phyloP scores from a whole-genome alignment of 2,329 filamentous ascomycete species.

The Elsinoe australis region DNA sequence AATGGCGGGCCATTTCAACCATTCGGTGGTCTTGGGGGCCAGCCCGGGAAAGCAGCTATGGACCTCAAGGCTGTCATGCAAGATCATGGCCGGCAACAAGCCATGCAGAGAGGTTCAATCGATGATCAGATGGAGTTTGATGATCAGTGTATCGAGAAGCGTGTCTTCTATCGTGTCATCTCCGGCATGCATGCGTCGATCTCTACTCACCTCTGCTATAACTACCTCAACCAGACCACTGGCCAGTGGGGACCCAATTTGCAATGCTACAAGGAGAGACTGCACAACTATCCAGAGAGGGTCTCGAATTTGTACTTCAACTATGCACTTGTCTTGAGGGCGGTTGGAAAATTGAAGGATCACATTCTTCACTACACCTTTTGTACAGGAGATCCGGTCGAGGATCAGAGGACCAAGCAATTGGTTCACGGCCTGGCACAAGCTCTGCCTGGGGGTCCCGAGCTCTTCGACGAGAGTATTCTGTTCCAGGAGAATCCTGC shows the following conservation, averaged over 20 bases:
- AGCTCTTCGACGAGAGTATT: conserved; percentile 87
- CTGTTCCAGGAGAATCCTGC: conserved; percentile 67
- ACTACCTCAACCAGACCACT: conserved; percentile 90
- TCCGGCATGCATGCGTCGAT: conserved; percentile 98
- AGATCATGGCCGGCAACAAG: conserved; percentile 53
- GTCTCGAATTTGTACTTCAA: conserved; percentile 99
- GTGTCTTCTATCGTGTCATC: conserved; percentile 93
- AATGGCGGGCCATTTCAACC: conserved; percentile 25
- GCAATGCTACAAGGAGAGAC: conserved; percentile 76
- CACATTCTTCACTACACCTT: conserved; percentile 81
- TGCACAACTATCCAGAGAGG: conserved; percentile 78
- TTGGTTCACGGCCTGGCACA: conserved; percentile 73
- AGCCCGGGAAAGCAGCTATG: conserved; percentile 48
- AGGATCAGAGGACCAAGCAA: conserved; percentile 70
- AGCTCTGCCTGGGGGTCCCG: conserved; percentile 56
- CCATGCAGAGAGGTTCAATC: conserved; percentile 41
- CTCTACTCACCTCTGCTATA: conserved; percentile 90
- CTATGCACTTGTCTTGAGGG: conserved; percentile 89
- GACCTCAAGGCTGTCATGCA: conserved; percentile 55
- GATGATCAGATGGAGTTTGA: conserved; percentile 65
- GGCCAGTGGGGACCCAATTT: conserved; percentile 89
- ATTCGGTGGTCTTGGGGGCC: conserved; percentile 38
- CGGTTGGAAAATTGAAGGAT: conserved; percentile 80
- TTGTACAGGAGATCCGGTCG: conserved; percentile 73
- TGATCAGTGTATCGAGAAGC: conserved; percentile 93